Evolutionary conservation across 139 green algal genomes (phyloP), one percentile per base, ranked within the genome.

Genomic region (Chlorella sorokiniana): DNA sequence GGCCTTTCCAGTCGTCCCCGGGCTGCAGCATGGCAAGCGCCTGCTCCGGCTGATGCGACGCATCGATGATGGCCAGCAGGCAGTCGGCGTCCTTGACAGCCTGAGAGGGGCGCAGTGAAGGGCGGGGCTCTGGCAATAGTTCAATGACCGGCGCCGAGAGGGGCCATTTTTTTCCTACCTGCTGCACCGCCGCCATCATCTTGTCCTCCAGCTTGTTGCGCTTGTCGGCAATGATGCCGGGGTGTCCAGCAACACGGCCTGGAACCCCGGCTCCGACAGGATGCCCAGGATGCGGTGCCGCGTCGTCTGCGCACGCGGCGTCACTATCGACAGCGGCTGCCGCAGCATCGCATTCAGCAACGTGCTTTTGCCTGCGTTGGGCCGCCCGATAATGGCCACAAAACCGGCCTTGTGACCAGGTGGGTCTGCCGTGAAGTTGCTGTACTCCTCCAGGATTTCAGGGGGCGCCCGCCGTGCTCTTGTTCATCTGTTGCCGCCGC

Each of bases 261-360:
- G 92, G 81, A 84, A 87, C 52, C 59, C 52, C 18, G 69, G 45
- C 35, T 88, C 85, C 0, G 87, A 91, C 14, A 86, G 41, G 76
- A 99, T 95, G 42, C 96, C 96, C 41, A 99, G 88, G 35, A 99
- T 90, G 16, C 93, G 81, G 83, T 99, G 93, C n/a, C 96, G 89
- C 14, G 96, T 99, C 20, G 96, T 99, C 79, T 99, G 95, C 38
- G 96, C 93, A 82, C 95, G 95, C 45, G 86, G 83, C 20, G 93
- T 98, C 10, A 99, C 96, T 45, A 98, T 98, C 40, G 92, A 96
- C 40, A 99, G 91, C 89, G 97, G 96, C 82, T 97, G 92, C 0
- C 96, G 94, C 23, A 99, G 86, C 23, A 99, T 87, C 1, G 86
- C 81, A 80, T 99, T 99, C 79, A 99, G 88, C 51, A 99, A 89